Evolutionary conservation across 805 yeast genomes (phyloP), one percentile per base, ranked within the genome.

Genomic region (Soucietia sequanensis): DNA sequence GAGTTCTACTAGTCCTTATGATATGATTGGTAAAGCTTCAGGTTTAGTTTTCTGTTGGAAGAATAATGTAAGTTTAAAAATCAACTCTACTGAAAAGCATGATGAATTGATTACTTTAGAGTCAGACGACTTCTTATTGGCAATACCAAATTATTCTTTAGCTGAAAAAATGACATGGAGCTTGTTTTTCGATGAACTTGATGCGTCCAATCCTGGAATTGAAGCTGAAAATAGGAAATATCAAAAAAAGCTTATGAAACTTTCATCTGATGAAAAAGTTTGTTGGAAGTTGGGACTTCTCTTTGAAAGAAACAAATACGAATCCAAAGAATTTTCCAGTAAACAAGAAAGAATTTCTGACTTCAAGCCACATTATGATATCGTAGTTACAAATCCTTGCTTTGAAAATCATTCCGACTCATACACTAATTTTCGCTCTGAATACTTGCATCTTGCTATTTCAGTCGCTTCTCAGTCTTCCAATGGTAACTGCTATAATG

Each of bases 201-300:
- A 41, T 11, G 56, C 48, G 5, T 35, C 27, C 9, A 37, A 37
- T 8, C 45, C 50, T 3, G 54, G 51, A 28, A 40, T 46, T 14
- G 65, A 58, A 21, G 34, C 50, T 2, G 68, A 60, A 27, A 33
- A 56, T 4, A 54, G 47, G 27, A 65, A 62, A 34, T 56, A 62
- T 23, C 60, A 51, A 14, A 74, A 73, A 46, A 50, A 53, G 7
- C 65, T 70, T 0, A 72, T 85, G 74, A 78, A 76, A 44, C 65
- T 89, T 19, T 63, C 69, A 1, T 65, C 70, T 0, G 60, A 70
- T 8, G 89, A 89, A 19, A 63, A 68, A 25, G 93, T 89, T 5
- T 54, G 63, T n/a, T 89, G 96, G 96, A 75, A 70, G 23, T 60
- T 82, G 31, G 96, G 96, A 0, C 61, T 85, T 46, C 43, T 75